Evolutionary conservation across 306 rosid genomes (phyloP), one percentile per base, ranked within the genome.

Genomic region (Vigna unguiculata): DNA sequence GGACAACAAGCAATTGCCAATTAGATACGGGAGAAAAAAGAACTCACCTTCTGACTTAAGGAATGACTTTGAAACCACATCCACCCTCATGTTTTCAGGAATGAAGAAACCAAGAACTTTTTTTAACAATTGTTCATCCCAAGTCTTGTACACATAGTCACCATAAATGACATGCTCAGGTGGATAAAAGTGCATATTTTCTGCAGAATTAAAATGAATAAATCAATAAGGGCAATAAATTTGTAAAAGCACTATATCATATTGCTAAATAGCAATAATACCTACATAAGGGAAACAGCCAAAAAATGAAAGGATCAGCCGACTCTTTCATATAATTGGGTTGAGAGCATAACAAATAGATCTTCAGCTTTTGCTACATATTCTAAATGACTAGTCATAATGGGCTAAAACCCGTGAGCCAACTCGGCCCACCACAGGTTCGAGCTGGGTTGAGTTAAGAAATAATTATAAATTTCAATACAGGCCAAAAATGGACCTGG

Each of bases 51-150:
- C 85, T 24, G 87, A 77, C 67, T 80, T 83, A 6, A 43, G 82
- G 74, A 86, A 84, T 71, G 86, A 83, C 86, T 90, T 92, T 49
- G 99, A 92, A 45, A 90, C 82, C 72, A 87, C 89, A 79, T 92
- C 99, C 72, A 92, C 64, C 82, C 99, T 89, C 99, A 95, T 95
- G 87, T 95, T 90, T 78, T 95, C 96, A 9, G 99, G 97, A 65
- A 87, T 77, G 41, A 95, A 88, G 86, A 90, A 92, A 84, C 88
- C 86, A 89, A 89, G 88, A 83, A 90, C 80, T 76, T 84, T 72
- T 74, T 86, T 84, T 63, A 95, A 71, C 81, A 89, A 34, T 47
- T 95, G 88, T 67, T 80, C 92, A 65, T 92, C 97, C 99, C 99
- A 95, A 66, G 81, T 84, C 82, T 88, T 69, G 88, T 87, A 88